These are phyloP conservation scores for Linderina pennispora DNA, from an alignment of 192 early-diverging fungal species.

Conservation along the genomic window DNA sequence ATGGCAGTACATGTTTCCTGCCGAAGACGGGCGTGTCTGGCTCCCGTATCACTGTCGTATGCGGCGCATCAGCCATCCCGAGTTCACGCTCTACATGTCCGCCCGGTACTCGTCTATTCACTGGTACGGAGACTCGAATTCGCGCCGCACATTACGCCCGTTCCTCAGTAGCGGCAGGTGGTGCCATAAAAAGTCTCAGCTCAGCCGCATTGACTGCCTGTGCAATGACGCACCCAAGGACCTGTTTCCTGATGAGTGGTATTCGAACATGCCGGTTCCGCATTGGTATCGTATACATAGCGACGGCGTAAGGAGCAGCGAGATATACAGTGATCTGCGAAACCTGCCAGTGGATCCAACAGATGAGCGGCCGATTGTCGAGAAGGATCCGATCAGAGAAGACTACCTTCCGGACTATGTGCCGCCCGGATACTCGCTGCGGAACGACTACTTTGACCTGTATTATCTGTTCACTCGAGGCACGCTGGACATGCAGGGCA, in stretches of 20 bases:
- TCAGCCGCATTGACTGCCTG: slow-evolving; percentile 20
- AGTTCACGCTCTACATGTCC: slow-evolving; percentile 31
- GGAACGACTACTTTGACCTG: slow-evolving; percentile 26
- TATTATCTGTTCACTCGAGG: slow-evolving; percentile 39
- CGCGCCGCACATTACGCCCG: slow-evolving; percentile 23
- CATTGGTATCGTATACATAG: slow-evolving; percentile 31
- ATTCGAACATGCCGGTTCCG: slow-evolving; percentile 19
- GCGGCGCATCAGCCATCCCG: slow-evolving; percentile 20
- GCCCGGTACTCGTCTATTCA: slow-evolving; percentile 12
- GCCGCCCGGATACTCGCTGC: slow-evolving; percentile 17
- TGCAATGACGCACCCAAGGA: slow-evolving; percentile 42
- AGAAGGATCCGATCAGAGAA: slow-evolving; percentile 12
- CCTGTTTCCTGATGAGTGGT: slow-evolving; percentile 33
- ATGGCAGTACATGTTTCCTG: slow-evolving; percentile 14
- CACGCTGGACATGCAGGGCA: slow-evolving; percentile 29
- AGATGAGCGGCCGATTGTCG: slow-evolving; percentile 11
- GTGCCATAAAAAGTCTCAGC: slow-evolving; percentile 12
- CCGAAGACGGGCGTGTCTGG: slow-evolving; percentile 25
- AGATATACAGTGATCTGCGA: slow-evolving; percentile 12
- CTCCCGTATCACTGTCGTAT: slow-evolving; percentile 29
- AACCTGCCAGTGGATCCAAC: not conserved
- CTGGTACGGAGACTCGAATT: slow-evolving; percentile 43
- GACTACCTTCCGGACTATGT: slow-evolving; percentile 11
- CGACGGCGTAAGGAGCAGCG: slow-evolving; percentile 7
- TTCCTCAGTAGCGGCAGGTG: slow-evolving; percentile 23